phyloP scores from a whole-genome alignment of 768 basidiomycete genomes.

The Hysterangium stoloniferum region DNA sequence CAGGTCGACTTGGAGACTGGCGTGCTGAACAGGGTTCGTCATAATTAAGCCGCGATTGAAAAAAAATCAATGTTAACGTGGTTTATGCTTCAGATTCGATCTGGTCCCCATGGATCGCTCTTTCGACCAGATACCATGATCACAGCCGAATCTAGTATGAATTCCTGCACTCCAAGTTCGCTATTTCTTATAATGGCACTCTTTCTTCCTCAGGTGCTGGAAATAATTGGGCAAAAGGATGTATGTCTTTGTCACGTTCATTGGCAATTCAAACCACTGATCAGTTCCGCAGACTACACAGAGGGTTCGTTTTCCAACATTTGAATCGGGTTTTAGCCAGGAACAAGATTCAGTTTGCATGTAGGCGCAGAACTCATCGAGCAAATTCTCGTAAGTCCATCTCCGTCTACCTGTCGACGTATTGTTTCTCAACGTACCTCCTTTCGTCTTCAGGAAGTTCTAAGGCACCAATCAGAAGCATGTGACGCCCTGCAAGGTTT shows the following conservation, averaged over 20 bases:
- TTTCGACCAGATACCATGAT: constrained; percentile 88
- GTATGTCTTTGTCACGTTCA: constrained; percentile 34
- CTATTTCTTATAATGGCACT: neutral
- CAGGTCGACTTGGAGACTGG: constrained; percentile 88
- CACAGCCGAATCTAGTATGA: constrained; percentile 36
- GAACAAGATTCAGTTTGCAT: neutral
- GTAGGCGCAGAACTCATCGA: constrained; percentile 88
- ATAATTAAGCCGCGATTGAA: neutral
- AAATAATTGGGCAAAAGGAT: constrained; percentile 96
- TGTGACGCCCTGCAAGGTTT: constrained; percentile 90
- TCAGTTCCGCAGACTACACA: constrained; percentile 62
- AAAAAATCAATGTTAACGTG: too few species aligned
- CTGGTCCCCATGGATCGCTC: constrained; percentile 61
- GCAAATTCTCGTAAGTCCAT: constrained; percentile 49
- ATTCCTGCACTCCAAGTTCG: neutral
- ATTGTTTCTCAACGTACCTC: neutral
- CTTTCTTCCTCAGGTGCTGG: constrained; percentile 43
- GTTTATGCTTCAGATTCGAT: constrained; percentile 41
- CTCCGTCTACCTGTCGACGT: neutral
- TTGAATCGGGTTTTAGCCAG: neutral
- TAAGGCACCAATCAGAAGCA: constrained; percentile 71
- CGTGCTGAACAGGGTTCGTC: constrained; percentile 67
- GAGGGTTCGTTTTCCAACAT: constrained; percentile 48
- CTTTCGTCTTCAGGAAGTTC: constrained; percentile 43
- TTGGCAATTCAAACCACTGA: constrained; percentile 3